phyloP scores from a whole-genome alignment of 495 filamentous ascomycete genomes.

The Glonium stellatum region DNA sequence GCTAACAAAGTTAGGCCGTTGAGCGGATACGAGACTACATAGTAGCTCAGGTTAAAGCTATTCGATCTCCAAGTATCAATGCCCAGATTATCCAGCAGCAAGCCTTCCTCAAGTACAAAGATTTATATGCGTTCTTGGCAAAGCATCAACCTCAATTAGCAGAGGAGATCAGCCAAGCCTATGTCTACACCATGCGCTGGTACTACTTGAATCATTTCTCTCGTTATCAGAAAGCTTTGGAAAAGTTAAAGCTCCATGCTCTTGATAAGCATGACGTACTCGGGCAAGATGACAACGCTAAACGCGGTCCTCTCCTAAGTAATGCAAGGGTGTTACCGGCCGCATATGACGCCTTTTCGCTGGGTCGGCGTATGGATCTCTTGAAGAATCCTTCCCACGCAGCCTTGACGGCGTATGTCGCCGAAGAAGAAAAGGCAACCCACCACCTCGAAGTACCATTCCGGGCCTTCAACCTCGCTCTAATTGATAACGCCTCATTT shows the following conservation, averaged over 20 bases:
- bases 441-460: conserved; percentile 89
- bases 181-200: conserved; percentile 98
- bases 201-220: conserved; percentile 91
- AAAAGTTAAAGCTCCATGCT: conserved; percentile 72
- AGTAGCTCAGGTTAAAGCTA: conserved; percentile 84
- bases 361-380: conserved; percentile 77
- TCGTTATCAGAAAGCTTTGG: conserved; percentile 74
- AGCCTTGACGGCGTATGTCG: conserved; percentile 72
- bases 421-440: conserved; percentile 75
- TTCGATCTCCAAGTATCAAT: conserved; percentile 91
- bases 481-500: conserved; percentile 88
- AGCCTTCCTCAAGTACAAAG: conserved; percentile 77
- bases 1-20: conserved; percentile 47
- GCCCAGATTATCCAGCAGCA: conserved; percentile 93
- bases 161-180: conserved; percentile 84
- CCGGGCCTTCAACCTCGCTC: conserved; percentile 85
- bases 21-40: conserved; percentile 91
- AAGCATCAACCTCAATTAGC: conserved; percentile 70
- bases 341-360: conserved; percentile 77
- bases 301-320: conserved; percentile 25
- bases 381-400: conserved; percentile 61
- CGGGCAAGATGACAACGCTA: conserved; percentile 60
- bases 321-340: conserved; percentile 44
- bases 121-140: conserved; percentile 76
- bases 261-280: conserved; percentile 81